These are phyloP conservation scores for Acorus gramineus DNA, from an alignment of 106 monocot genomes.

Conservation along the genomic window DNA sequence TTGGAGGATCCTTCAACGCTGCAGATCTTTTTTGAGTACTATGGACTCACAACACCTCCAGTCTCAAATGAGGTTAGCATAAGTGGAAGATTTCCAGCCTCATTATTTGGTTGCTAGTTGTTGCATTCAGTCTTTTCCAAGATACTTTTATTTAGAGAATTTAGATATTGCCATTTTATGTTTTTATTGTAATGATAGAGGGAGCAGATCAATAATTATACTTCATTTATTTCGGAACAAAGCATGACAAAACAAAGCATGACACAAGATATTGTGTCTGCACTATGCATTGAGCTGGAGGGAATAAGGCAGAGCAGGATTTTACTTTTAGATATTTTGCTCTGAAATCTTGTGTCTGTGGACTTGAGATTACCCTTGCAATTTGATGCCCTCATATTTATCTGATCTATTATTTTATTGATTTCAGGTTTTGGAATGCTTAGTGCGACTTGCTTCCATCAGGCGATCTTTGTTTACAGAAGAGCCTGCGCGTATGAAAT, in stretches of 20 bases:
- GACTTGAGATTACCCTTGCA: neutral
- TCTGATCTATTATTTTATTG: neutral
- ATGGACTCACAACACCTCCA: constrained; percentile 56
- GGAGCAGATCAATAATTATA: no score
- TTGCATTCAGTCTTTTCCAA: neutral
- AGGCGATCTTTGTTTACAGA: constrained; percentile 78
- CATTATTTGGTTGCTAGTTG: neutral
- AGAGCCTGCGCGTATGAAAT: constrained; percentile 65
- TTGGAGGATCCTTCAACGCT: constrained; percentile 81
- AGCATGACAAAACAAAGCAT: no score
- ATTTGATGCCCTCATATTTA: neutral
- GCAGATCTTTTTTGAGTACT: constrained; percentile 95
- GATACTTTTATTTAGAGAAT: no score
- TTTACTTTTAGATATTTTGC: no score
- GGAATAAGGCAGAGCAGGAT: no score
- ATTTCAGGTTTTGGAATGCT: constrained; percentile 78
- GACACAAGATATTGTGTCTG: no score
- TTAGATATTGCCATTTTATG: no score
- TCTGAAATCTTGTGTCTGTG: no score
- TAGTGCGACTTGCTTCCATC: constrained; percentile 91
- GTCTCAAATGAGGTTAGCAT: constrained; percentile 78
- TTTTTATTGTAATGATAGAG: no score
- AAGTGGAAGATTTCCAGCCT: neutral
- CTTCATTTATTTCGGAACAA: no score
- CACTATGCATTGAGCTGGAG: no score